These are phyloP conservation scores for Inosperma sp. DNA, from an alignment of 768 basidiomycete genomes.

Conservation along the genomic window DNA sequence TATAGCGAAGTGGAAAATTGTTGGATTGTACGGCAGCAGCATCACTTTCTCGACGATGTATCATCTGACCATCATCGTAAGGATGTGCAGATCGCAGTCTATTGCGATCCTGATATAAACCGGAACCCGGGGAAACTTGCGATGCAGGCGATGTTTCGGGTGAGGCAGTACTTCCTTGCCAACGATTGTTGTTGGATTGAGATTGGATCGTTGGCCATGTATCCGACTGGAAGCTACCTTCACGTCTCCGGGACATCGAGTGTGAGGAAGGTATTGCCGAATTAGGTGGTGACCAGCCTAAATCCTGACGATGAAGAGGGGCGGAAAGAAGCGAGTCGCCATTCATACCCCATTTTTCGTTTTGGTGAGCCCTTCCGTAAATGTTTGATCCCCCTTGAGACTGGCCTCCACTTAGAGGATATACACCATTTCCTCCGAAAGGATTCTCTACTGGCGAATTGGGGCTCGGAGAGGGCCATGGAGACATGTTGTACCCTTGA, in stretches of 20 bases:
- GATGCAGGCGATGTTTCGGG: constrained; percentile 21
- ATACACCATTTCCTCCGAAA: constrained; percentile 32
- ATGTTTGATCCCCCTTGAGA: constrained; percentile 18
- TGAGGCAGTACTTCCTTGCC: constrained; percentile 36
- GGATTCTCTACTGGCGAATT: constrained; percentile 33
- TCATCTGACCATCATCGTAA: constrained; percentile 28
- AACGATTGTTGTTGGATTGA: constrained; percentile 33
- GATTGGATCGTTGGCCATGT: constrained; percentile 36
- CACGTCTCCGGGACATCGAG: constrained; percentile 30
- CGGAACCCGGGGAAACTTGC: constrained; percentile 18
- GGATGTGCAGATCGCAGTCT: constrained; percentile 36
- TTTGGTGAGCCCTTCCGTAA: constrained; percentile 24
- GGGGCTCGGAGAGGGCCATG: constrained; percentile 36
- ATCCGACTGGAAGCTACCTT: constrained; percentile 29
- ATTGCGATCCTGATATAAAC: constrained; percentile 34
- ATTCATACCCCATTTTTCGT: constrained; percentile 30
- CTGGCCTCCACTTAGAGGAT: constrained; percentile 27
- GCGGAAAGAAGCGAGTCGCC: constrained; percentile 25
- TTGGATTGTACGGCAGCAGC: constrained; percentile 15
- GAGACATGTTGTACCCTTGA: constrained; percentile 36
- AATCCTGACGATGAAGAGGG: constrained; percentile 24
- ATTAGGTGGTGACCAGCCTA: constrained; percentile 21
- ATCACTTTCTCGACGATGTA: constrained; percentile 32
- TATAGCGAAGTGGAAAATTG: constrained; percentile 27
- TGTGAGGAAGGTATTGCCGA: constrained; percentile 22